Conservation (phyloP, 192 early-diverging fungal genomes). For the Bifiguratus adelaidae region DNA sequence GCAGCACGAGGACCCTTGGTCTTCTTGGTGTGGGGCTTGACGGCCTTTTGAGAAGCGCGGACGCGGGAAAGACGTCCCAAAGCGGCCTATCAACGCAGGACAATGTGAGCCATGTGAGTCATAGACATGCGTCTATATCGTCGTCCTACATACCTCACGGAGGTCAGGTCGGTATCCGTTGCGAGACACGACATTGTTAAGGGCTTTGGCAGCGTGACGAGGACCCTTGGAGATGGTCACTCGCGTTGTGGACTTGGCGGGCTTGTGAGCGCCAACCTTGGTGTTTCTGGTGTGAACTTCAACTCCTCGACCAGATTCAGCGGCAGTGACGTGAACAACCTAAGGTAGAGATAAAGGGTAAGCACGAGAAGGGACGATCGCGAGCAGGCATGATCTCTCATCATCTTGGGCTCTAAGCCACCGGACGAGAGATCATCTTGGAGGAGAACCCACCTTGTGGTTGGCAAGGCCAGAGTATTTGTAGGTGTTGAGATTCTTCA, state of each 20-base stretch:
- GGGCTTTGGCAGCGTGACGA: constrained; percentile 50
- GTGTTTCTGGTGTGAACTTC: constrained; percentile 48
- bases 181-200: constrained; percentile 50
- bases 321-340: constrained; percentile 45
- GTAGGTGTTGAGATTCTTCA: constrained; percentile 69
- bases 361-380: neutral
- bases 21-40: constrained; percentile 45
- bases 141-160: constrained; percentile 30
- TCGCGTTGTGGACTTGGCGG: constrained; percentile 34
- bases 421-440: no score
- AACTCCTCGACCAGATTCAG: constrained; percentile 49
- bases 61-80: constrained; percentile 61
- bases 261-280: constrained; percentile 35
- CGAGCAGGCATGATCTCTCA: neutral
- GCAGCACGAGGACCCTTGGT: constrained; percentile 44
- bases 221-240: constrained; percentile 46
- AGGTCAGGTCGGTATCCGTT: constrained; percentile 63
- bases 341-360: constrained; percentile 9
- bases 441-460: constrained; percentile 43
- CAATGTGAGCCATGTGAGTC: neutral
- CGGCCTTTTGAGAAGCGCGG: constrained; percentile 48
- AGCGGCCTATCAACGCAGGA: constrained; percentile 41
- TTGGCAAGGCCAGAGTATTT: constrained; percentile 77
- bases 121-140: neutral
- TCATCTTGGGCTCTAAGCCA: no score